Conservation (phyloP, 1,284 basidiomycete genomes). For the Mycosarcoma maydis region DNA sequence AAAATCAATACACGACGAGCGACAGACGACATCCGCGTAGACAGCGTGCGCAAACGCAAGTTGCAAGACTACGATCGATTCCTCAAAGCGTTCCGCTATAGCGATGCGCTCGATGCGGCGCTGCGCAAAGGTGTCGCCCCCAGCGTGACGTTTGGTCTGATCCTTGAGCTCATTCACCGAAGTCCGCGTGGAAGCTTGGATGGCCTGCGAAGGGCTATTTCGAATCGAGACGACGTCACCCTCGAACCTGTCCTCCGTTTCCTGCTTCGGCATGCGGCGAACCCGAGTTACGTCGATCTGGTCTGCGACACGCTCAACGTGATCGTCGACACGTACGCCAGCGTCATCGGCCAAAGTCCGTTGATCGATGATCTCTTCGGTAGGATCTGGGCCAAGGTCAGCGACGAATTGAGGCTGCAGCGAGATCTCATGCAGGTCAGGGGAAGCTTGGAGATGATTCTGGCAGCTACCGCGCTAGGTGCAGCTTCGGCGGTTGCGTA, state of each 20-base stretch:
- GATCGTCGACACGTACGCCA: conserved; percentile 89
- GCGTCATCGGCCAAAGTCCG: conserved; percentile 90
- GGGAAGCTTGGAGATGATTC: conserved; percentile 92
- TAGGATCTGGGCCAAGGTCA: conserved; percentile 82
- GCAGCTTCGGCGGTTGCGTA: conserved; percentile 20
- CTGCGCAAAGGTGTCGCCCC: conserved; percentile 57
- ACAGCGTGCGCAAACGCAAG: conserved; percentile 77
- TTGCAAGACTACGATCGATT: conserved; percentile 88
- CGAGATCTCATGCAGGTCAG: conserved; percentile 82
- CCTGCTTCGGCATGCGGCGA: conserved; percentile 83
- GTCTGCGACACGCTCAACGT: conserved; percentile 84
- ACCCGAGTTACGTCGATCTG: conserved; percentile 89
- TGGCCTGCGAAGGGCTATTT: conserved; percentile 84
- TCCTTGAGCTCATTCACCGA: conserved; percentile 90
- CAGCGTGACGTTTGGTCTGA: conserved; percentile 82
- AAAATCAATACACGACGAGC: conserved; percentile 18
- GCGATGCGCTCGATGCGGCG: conserved; percentile 79
- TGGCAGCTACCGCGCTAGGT: conserved; percentile 67
- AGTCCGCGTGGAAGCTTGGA: conserved; percentile 71
- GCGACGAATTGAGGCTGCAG: conserved; percentile 89
- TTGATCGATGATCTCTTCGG: conserved; percentile 86
- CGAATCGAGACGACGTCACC: conserved; percentile 91
- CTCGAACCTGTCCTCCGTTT: conserved; percentile 89
- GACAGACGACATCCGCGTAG: conserved; percentile 69
- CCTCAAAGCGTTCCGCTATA: conserved; percentile 93